Evolutionary conservation across 2,329 filamentous ascomycete genomes (phyloP), one percentile per base, ranked within the genome.

Genomic region (Colletotrichum tropicale): DNA sequence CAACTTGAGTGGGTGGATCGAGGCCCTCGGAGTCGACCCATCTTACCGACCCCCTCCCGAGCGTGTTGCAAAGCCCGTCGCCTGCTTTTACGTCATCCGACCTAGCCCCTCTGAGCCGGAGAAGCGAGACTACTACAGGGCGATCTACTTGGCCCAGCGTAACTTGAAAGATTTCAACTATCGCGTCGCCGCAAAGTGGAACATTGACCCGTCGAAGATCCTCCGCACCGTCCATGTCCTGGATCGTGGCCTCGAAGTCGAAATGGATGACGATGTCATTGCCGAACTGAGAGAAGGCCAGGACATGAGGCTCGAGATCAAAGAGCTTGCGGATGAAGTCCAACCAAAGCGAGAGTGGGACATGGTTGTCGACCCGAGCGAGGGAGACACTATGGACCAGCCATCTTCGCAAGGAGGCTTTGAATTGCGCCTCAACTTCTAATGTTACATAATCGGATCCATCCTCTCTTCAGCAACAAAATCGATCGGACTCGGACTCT

Each of bases 251-350:
- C 86, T 98, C 2, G 92, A 96, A 80, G 92, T 98, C 71, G 92
- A 98, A 81, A 90, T 98, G 80, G 97, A 98, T 81, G 96, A 98
- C 81, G 96, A 98, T 77, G 93, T 98, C 64, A 91, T 98, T 36
- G 91, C 91, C 60, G 94, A 96, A 83, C 88, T 98, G 68, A 91
- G 92, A 3, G 97, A 99, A 85, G 96, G 96, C 36, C 95, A 98
- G 84, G 96, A 98, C 81, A 97, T 98, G 94, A 91, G 93, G 74
- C 89, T 94, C 73, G 93, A 97, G 79, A 88, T 94, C 56, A 82
- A 83, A 21, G 88, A 91, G 78, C 80, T 87, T n/a, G 80, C 83
- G 34, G 78, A 80, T 55, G 79, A 79, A 10, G 79, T 83, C 6
- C 85, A 86, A 34, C 79, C 86, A 52, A 92, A 92, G 80, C 84